These are phyloP conservation scores for Acrocalymma vagum DNA, from an alignment of 2,329 filamentous ascomycete species.

Conservation along the genomic window DNA sequence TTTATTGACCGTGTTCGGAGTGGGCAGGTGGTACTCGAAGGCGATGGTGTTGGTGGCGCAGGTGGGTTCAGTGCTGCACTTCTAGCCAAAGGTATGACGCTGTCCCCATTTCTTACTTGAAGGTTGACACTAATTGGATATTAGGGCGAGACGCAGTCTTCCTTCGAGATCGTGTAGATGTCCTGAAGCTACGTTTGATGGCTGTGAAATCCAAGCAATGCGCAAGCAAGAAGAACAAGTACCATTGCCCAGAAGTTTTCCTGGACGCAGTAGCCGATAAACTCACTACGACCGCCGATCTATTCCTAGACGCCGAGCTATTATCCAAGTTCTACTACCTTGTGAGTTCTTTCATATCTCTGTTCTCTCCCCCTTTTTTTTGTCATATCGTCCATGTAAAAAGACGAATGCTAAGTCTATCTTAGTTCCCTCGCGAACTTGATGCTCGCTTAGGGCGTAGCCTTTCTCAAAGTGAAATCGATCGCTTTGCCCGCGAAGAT, in stretches of 20 bases:
- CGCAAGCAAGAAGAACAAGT: constrained; percentile 84
- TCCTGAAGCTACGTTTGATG: constrained; percentile 87
- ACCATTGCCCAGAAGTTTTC: constrained; percentile 96
- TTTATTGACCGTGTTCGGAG: constrained; percentile 92
- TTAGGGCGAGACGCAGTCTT: constrained; percentile 91
- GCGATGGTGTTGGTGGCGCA: constrained; percentile 82
- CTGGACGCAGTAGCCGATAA: constrained; percentile 97
- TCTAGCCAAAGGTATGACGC: constrained; percentile 75
- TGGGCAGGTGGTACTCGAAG: constrained; percentile 85
- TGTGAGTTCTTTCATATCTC: constrained; percentile 31
- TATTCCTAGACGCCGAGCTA: constrained; percentile 97
- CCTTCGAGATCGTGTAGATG: constrained; percentile 87
- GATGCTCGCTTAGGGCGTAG: constrained; percentile 86
- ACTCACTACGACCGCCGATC: constrained; percentile 90
- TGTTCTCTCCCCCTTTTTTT: not conserved
- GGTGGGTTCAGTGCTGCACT: constrained; percentile 92
- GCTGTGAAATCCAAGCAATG: constrained; percentile 94
- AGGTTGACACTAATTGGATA: constrained; percentile 11
- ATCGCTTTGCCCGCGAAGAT: constrained; percentile 92
- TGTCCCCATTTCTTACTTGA: constrained; percentile 1
- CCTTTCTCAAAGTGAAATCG: constrained; percentile 80
- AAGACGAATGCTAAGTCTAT: not conserved
- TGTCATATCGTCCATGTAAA: constrained; percentile 3
- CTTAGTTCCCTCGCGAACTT: constrained; percentile 83
- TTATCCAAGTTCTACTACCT: constrained; percentile 98